phyloP scores from a whole-genome alignment of 2,329 filamentous ascomycete genomes.

The Helotiales sp. region DNA sequence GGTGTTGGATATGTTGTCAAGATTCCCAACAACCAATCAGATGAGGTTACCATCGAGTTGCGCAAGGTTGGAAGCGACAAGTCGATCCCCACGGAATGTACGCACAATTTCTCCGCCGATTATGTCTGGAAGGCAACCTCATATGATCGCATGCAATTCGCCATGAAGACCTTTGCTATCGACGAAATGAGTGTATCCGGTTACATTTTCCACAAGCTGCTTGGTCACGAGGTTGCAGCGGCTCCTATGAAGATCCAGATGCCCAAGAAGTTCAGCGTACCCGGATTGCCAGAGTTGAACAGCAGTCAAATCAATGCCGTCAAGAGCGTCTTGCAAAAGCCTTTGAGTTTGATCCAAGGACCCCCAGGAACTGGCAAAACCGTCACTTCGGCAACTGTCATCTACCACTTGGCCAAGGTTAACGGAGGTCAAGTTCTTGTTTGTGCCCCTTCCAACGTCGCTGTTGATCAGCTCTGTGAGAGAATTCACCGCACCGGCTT shows the following conservation, averaged over 20 bases:
- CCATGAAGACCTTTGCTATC: slow-evolving; percentile 98
- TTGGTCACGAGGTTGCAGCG: slow-evolving; percentile 92
- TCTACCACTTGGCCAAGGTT: slow-evolving; percentile 95
- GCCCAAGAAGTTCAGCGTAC: slow-evolving; percentile 96
- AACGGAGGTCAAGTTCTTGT: slow-evolving; percentile 94
- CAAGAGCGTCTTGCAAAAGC: slow-evolving; percentile 91
- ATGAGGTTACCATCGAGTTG: slow-evolving; percentile 94
- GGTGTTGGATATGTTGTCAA: slow-evolving; percentile 99
- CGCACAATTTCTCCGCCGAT: slow-evolving; percentile 96
- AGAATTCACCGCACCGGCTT: slow-evolving; percentile 92
- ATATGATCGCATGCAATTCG: slow-evolving; percentile 98
- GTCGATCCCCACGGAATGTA: slow-evolving; percentile 92
- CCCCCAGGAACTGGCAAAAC: slow-evolving; percentile 98
- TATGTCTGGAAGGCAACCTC: slow-evolving; percentile 99
- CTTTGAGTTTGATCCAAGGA: slow-evolving; percentile 93
- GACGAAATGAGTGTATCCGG: slow-evolving; percentile 98
- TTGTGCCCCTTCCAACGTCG: slow-evolving; percentile 97
- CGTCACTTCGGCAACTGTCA: slow-evolving; percentile 97
- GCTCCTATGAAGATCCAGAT: slow-evolving; percentile 95
- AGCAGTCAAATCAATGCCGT: slow-evolving; percentile 95
- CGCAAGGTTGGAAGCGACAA: slow-evolving; percentile 96
- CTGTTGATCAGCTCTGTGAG: slow-evolving; percentile 97
- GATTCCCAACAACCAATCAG: slow-evolving; percentile 98
- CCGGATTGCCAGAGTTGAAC: slow-evolving; percentile 92
- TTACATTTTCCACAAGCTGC: slow-evolving; percentile 96